Conservation (phyloP, 768 basidiomycete species). For the Trichaptum fuscoviolaceum region DNA sequence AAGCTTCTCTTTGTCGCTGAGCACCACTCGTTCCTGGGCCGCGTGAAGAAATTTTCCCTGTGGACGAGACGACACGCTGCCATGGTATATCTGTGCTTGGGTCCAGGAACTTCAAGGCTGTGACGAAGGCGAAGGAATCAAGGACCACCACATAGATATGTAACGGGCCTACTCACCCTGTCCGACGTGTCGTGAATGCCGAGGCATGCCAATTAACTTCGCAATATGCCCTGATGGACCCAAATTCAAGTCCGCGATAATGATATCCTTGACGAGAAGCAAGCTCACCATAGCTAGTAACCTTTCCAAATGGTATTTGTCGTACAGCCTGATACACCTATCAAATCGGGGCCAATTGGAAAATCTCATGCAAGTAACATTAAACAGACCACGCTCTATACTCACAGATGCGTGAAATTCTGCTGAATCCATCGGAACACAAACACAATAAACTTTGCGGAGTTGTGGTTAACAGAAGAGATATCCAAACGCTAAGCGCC, state of each 20-base stretch:
- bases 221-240: slow-evolving; percentile 62
- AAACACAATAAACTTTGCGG: background rate
- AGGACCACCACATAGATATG: slow-evolving; percentile 4
- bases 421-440: slow-evolving; percentile 44
- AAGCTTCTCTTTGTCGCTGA: slow-evolving; percentile 63
- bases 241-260: slow-evolving; percentile 1
- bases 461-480: background rate
- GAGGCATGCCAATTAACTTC: slow-evolving; percentile 74
- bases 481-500: background rate
- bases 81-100: slow-evolving; percentile 69
- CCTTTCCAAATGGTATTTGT: slow-evolving; percentile 58
- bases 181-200: slow-evolving; percentile 75
- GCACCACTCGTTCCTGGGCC: slow-evolving; percentile 82
- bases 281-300: slow-evolving; percentile 43
- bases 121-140: slow-evolving; percentile 3
- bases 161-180: slow-evolving; percentile 46
- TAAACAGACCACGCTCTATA: background rate
- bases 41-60: slow-evolving; percentile 74
- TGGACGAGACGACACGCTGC: slow-evolving; percentile 70
- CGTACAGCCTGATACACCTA: slow-evolving; percentile 74
- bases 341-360: background rate
- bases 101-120: slow-evolving; percentile 74
- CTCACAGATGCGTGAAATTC: slow-evolving; percentile 59
- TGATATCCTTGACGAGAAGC: background rate
- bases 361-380: background rate